Percentiles rank a stretch among this genome's conserved stretches.
Evolutionary conservation across 257 asterid genomes (phyloP).

Genomic region (Echites panduratus): DNA sequence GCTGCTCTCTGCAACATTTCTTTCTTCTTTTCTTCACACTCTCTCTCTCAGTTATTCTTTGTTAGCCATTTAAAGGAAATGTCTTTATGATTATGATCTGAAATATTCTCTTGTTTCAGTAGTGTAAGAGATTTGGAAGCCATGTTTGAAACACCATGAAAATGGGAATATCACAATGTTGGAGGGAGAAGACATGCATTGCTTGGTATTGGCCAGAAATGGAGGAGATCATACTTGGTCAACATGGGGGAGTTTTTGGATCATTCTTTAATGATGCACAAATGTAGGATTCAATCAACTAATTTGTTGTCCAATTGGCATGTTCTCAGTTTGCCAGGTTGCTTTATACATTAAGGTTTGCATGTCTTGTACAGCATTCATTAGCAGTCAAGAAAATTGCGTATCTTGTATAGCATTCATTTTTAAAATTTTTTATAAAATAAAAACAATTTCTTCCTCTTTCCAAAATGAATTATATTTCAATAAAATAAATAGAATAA

Average conservation of each 20-base stretch:
- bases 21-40: not conserved
- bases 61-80: not conserved
- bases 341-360: constrained; percentile 5
- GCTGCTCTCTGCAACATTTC: constrained; percentile 49
- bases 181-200: not conserved
- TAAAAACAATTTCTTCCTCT: too few species aligned
- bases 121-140: constrained; percentile 2
- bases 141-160: constrained; percentile 8
- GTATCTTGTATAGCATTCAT: too few species aligned
- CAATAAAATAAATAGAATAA: too few species aligned
- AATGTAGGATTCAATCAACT: constrained; percentile 34
- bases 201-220: constrained; percentile 22
- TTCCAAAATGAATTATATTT: too few species aligned
- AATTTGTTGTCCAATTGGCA: constrained; percentile 23
- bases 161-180: constrained; percentile 10
- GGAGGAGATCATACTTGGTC: constrained; percentile 25
- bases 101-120: constrained; percentile 6
- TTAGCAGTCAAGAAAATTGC: too few species aligned
- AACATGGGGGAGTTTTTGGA: constrained; percentile 9
- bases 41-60: not conserved
- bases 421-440: too few species aligned
- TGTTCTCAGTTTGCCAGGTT: constrained; percentile 13
- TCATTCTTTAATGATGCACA: constrained; percentile 22
- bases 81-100: not conserved
- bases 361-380: constrained; percentile 1